Percentiles rank a stretch among this genome's conserved stretches.
Conservation (phyloP, 768 basidiomycete genomes). For the Phanerodontia chrysosporium region DNA sequence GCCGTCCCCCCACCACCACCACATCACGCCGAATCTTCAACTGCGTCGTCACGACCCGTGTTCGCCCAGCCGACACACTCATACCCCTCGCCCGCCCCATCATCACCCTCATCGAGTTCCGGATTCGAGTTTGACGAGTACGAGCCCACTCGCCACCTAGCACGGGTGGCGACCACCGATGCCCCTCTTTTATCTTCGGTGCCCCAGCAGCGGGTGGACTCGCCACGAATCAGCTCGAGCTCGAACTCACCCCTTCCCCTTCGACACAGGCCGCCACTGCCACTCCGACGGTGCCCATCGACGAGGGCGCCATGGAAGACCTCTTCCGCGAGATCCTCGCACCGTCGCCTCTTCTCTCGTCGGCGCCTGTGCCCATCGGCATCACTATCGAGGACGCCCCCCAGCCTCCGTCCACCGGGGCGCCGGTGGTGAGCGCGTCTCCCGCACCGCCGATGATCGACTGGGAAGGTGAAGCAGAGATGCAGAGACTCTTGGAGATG, state of each 20-base stretch:
- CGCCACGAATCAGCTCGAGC: constrained; percentile 26
- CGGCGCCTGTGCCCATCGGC: constrained; percentile 27
- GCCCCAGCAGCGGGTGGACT: constrained; percentile 94
- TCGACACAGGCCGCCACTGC: constrained; percentile 14
- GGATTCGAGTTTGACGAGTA: constrained; percentile 30
- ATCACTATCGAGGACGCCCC: constrained; percentile 19
- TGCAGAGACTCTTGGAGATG: constrained; percentile 58
- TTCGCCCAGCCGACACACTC: constrained; percentile 28
- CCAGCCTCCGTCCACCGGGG: constrained; percentile 20
- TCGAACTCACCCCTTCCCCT: constrained; percentile 36
- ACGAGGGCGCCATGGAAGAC: constrained; percentile 62
- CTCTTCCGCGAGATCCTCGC: constrained; percentile 69
- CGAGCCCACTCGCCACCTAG: constrained; percentile 92
- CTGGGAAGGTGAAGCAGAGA: constrained; percentile 46
- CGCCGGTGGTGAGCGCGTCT: not conserved
- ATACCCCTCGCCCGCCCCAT: constrained; percentile 31
- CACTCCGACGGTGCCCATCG: constrained; percentile 34
- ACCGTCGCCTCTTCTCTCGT: constrained; percentile 35
- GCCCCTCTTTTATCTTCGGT: constrained; percentile 47
- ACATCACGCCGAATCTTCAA: constrained; percentile 16
- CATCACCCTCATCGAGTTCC: constrained; percentile 33
- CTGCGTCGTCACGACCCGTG: constrained; percentile 26
- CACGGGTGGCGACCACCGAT: constrained; percentile 90
- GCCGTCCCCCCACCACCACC: constrained; percentile 32
- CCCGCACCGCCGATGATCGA: constrained; percentile 19